phyloP scores from a whole-genome alignment of 108 stramenopile species.

The Poteriospumella lacustris region DNA sequence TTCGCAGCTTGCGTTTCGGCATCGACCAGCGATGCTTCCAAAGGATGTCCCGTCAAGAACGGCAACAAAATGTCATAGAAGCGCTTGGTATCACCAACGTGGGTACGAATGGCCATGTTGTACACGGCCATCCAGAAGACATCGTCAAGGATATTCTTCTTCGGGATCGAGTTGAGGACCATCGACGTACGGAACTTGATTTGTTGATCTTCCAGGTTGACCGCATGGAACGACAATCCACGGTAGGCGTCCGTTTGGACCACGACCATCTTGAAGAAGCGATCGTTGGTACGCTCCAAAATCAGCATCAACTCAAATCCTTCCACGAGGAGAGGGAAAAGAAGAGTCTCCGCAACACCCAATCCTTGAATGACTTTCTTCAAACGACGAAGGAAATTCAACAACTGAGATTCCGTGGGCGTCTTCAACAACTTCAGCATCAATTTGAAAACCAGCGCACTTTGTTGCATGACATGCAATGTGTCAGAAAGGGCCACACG shows the following conservation, averaged over 20 bases:
- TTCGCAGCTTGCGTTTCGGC: slow-evolving; percentile 12
- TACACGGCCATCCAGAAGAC: slow-evolving; percentile 41
- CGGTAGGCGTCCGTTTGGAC: slow-evolving; percentile 32
- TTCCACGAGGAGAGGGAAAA: slow-evolving; percentile 31
- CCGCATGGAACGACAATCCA: slow-evolving; percentile 33
- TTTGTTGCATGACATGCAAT: slow-evolving; percentile 28
- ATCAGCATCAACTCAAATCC: slow-evolving; percentile 20
- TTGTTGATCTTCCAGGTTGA: slow-evolving; percentile 23
- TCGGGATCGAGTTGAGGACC: slow-evolving; percentile 35
- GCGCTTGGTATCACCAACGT: slow-evolving; percentile 30
- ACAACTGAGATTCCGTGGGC: slow-evolving; percentile 29
- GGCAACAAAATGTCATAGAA: slow-evolving; percentile 40
- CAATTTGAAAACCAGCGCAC: slow-evolving; percentile 28
- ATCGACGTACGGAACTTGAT: slow-evolving; percentile 33
- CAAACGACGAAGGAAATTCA: slow-evolving; percentile 31
- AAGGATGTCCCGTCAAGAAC: slow-evolving; percentile 38
- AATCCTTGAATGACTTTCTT: slow-evolving; percentile 16
- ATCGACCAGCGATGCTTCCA: slow-evolving; percentile 37
- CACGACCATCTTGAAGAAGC: slow-evolving; percentile 27
- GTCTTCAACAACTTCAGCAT: slow-evolving; percentile 32
- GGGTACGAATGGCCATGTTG: slow-evolving; percentile 30
- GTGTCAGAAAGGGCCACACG: slow-evolving; percentile 25
- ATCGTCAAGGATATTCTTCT: slow-evolving; percentile 42
- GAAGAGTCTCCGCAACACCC: slow-evolving; percentile 26
- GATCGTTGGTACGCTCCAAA: slow-evolving; percentile 25